These are phyloP conservation scores for Umbelopsis sp. DNA, from an alignment of 192 early-diverging fungal genomes.

Conservation along the genomic window DNA sequence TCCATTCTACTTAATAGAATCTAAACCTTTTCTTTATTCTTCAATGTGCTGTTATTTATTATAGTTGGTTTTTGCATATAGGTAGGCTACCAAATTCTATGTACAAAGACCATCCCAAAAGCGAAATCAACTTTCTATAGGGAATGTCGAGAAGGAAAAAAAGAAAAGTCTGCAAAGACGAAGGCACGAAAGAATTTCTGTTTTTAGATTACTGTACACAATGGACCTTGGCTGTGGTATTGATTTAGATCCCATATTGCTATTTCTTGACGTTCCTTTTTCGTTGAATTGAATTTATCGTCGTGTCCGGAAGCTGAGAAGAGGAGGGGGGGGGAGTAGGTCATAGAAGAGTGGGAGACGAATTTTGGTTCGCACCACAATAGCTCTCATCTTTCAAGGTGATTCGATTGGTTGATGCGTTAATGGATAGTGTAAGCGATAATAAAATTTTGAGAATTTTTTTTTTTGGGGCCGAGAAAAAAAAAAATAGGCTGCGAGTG, in stretches of 20 bases:
- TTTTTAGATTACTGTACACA: not conserved
- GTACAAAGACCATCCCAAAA: not conserved
- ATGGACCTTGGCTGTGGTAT: not conserved
- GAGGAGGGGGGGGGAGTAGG: not conserved
- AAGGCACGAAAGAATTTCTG: too few species aligned
- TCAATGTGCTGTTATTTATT: too few species aligned
- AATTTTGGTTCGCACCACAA: too few species aligned
- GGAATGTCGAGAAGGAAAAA: too few species aligned
- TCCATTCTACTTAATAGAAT: not conserved
- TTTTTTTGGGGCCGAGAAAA: not conserved
- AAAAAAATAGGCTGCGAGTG: not conserved
- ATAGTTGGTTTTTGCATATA: too few species aligned
- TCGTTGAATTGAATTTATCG: not conserved
- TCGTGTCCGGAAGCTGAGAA: not conserved
- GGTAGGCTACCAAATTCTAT: not conserved
- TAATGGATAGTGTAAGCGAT: not conserved
- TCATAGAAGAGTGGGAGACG: too few species aligned
- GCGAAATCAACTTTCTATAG: not conserved
- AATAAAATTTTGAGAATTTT: not conserved
- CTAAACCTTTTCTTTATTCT: too few species aligned
- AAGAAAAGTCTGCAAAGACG: too few species aligned
- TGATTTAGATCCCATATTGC: not conserved
- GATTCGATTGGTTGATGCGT: not conserved
- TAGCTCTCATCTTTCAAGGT: not conserved
- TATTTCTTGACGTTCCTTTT: not conserved